A percentile compares a stretch with the other conserved stretches of the same genome.
Conservation (phyloP, 2,329 filamentous ascomycete species). For the Epichloe gansuensis region DNA sequence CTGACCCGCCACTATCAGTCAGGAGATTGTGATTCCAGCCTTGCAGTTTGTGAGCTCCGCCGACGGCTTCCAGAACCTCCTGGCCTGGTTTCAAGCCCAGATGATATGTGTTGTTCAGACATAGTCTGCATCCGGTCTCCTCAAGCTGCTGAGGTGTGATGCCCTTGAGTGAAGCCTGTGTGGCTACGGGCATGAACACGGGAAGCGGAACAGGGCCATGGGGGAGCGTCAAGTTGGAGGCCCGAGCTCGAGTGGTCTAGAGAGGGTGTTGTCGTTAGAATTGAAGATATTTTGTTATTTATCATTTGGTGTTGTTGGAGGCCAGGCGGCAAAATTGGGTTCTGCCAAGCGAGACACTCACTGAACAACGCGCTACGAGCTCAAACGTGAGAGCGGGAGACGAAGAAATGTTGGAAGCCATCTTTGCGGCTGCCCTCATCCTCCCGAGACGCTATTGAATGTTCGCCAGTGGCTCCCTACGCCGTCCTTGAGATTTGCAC, state of each 20-base stretch:
- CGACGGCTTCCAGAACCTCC: constrained; percentile 71
- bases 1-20: constrained; percentile 63
- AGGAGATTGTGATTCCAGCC: constrained; percentile 93
- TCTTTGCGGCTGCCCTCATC: constrained; percentile 26
- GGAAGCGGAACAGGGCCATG: constrained; percentile 86
- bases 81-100: constrained; percentile 90
- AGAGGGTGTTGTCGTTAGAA: background rate
- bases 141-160: constrained; percentile 86
- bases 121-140: constrained; percentile 76
- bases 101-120: constrained; percentile 97
- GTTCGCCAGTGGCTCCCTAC: background rate
- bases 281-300: background rate
- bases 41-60: constrained; percentile 88
- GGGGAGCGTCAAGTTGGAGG: constrained; percentile 73
- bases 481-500: background rate
- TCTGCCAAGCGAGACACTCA: constrained; percentile 30
- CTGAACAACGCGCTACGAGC: constrained; percentile 65
- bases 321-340: background rate
- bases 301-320: no score
- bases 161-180: constrained; percentile 89
- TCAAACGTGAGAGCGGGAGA: constrained; percentile 65
- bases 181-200: constrained; percentile 97
- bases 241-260: constrained; percentile 87
- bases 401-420: constrained; percentile 39
- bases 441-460: background rate